These are phyloP conservation scores for Nissolia schottii DNA, from an alignment of 306 rosid species.

Conservation along the genomic window DNA sequence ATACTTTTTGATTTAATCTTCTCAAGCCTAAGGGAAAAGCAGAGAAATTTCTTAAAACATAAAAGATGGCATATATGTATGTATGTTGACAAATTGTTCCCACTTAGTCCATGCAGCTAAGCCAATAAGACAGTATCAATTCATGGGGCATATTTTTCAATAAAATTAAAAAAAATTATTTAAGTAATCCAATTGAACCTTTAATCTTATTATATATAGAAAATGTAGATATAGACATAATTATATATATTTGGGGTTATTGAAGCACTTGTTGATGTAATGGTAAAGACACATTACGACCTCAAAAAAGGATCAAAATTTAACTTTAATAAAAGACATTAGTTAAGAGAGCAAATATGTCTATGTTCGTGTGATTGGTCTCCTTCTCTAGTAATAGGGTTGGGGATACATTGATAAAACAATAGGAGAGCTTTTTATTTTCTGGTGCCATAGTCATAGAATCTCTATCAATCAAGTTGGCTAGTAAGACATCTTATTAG, in stretches of 20 bases:
- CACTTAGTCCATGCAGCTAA: neutral
- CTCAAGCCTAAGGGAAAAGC: conserved; percentile 54
- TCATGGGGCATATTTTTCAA: neutral
- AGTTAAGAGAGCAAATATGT: no score
- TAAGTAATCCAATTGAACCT: neutral
- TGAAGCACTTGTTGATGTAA: neutral
- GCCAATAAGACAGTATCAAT: neutral
- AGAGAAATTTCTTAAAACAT: neutral
- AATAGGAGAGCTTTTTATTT: neutral
- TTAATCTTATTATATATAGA: neutral
- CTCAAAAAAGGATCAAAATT: no score
- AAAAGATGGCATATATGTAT: neutral
- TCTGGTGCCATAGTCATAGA: neutral
- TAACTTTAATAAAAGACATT: no score
- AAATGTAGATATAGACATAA: neutral
- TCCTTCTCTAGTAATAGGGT: no score
- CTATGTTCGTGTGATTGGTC: no score
- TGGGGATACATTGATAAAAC: no score
- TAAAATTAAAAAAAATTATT: neutral
- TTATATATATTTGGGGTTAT: neutral
- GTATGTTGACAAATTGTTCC: neutral
- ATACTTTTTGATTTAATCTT: conserved; percentile 49
- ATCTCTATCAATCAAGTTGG: neutral
- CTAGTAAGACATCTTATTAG: neutral
- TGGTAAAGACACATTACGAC: no score